phyloP scores from a whole-genome alignment of 75 land plant species.

The Pseudotsuga menziesii region DNA sequence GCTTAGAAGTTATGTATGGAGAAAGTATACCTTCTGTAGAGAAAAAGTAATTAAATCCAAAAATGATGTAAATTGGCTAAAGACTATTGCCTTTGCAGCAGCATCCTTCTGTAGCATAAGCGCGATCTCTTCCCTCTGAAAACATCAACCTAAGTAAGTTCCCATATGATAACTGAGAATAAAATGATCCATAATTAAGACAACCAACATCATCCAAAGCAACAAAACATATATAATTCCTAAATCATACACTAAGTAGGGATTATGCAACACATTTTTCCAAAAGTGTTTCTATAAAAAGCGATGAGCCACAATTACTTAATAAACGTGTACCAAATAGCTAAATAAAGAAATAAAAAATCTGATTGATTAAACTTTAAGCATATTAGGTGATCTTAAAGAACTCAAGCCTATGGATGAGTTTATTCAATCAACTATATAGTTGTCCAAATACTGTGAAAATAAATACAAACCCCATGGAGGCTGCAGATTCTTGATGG shows the following conservation, averaged over 20 bases:
- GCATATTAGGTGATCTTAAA: neutral
- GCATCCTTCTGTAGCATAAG: slow-evolving; percentile 76
- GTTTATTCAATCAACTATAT: neutral
- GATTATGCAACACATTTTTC: neutral
- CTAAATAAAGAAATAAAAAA: neutral
- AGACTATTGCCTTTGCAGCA: slow-evolving; percentile 88
- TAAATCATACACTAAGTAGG: too few species aligned
- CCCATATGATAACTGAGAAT: too few species aligned
- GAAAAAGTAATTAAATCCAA: slow-evolving; percentile 75
- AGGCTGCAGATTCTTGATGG: neutral
- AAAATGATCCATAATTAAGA: neutral
- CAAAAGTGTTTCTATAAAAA: neutral
- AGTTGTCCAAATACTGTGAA: neutral
- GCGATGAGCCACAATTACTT: neutral
- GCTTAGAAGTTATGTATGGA: too few species aligned
- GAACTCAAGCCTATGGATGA: neutral
- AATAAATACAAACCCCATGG: neutral
- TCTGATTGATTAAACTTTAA: neutral
- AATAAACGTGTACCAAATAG: neutral
- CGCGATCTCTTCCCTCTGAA: slow-evolving; percentile 85
- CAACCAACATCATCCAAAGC: slow-evolving; percentile 1
- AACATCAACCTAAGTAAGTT: neutral
- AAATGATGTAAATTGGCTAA: slow-evolving; percentile 94
- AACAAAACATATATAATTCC: neutral
- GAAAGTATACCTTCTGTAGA: slow-evolving; percentile 51